phyloP scores from a whole-genome alignment of 2,329 filamentous ascomycete genomes.

The Sarocladium oryzae region DNA sequence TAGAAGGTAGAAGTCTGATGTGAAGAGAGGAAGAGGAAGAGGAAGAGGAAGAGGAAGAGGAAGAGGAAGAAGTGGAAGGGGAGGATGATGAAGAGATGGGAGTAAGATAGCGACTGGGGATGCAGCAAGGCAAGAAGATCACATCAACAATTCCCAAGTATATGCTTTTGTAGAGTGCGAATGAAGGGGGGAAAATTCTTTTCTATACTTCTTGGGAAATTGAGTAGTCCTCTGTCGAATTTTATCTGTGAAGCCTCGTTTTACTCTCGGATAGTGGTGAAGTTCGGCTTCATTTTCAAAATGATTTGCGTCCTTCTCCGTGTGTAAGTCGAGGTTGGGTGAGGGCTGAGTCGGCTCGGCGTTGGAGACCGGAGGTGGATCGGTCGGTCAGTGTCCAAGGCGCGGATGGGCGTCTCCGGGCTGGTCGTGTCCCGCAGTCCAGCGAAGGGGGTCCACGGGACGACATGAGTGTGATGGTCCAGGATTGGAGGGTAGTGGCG shows the following conservation, averaged over 20 bases:
- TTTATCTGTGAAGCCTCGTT: background rate
- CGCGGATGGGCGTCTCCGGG: background rate
- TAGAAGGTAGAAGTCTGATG: background rate
- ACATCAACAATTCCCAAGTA: no score
- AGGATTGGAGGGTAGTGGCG: no score
- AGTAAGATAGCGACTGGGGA: no score
- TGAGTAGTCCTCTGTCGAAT: no score
- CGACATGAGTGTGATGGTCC: no score
- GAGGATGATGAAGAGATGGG: conserved; percentile 1
- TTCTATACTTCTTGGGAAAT: no score
- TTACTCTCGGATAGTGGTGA: background rate
- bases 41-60: background rate
- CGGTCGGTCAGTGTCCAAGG: background rate
- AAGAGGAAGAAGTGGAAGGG: background rate
- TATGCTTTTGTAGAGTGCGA: no score
- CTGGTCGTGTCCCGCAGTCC: no score
- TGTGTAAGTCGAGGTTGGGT: background rate
- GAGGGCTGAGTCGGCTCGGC: background rate
- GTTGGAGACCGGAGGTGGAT: background rate
- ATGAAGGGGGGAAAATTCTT: no score
- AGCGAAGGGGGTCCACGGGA: no score
- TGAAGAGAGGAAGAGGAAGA: background rate
- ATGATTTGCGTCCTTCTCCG: background rate
- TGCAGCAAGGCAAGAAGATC: no score
- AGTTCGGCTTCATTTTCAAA: background rate